Base-by-base conservation (phyloP, 768 basidiomycete species). In the Collybia mongolica region DNA sequence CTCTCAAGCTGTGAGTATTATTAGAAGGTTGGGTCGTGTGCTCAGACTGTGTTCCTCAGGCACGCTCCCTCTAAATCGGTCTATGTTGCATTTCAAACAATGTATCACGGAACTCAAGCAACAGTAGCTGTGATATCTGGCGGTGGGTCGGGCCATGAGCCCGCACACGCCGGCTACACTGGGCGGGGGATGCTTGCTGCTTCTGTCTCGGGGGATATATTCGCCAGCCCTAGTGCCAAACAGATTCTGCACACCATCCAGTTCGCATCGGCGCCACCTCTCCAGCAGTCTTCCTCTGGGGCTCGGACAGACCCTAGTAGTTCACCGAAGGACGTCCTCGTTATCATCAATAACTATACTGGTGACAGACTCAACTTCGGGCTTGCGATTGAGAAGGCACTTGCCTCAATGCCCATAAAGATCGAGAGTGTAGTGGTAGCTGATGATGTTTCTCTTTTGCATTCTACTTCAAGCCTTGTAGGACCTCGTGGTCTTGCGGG, bases 321-420 rank as follows among this genome's bases (percentile, higher is more conserved):
- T 32, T 12, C 14, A 32, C 11, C 11, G 11, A 63, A 57, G 41
- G 68, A 74, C 41, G 67, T 78, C 17, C 55, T 79, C 2, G 65
- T 65, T 6, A 60, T 72, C 32, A 70, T 75, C 52, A 76, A 76
- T 56, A 77, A 79, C 58, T 79, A 76, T 51, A 79, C 77, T 1
- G 82, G 80, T 0, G 81, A 83, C 59, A 70, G 77, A 26, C 73
- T 84, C 29, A 79, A 82, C 54, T 83, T 83, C 54, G 82, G 82
- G 1, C 69, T 83, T 11, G 82, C 77, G 1, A 69, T 78, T 23
- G 77, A 83, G 49, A 77, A 77, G 54, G 79, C 80, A 6, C 66
- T 73, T 8, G 66, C 70, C 1, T 55, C 51, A 58, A 57, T 62
- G 1, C 36, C 41, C 17, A 57, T 71, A 2, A 60, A 70, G 6